These are phyloP conservation scores for Silene latifolia DNA, from an alignment of 148 eudicot species.

Conservation along the genomic window DNA sequence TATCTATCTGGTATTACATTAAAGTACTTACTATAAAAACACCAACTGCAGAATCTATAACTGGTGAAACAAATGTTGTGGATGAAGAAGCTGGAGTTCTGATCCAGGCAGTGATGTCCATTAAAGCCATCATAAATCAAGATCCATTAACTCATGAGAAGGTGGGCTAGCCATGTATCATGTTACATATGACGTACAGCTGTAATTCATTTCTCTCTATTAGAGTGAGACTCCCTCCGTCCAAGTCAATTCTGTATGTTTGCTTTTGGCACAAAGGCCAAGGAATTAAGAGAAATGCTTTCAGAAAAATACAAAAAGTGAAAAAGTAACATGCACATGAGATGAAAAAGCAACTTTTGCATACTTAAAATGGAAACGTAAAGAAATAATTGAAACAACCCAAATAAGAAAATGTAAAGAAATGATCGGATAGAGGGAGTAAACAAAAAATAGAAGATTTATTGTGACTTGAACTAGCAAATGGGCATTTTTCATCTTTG, in stretches of 20 bases:
- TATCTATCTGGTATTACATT: conserved; percentile 2
- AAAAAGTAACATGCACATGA: no score
- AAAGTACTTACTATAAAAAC: conserved; percentile 6
- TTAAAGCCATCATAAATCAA: conserved; percentile 64
- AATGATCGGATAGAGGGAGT: no score
- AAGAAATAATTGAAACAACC: no score
- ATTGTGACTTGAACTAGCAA: neutral
- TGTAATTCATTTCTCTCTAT: conserved; percentile 2
- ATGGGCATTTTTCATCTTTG: neutral
- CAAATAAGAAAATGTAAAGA: no score
- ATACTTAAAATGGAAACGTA: no score
- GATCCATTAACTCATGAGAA: conserved; percentile 75
- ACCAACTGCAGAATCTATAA: conserved; percentile 44
- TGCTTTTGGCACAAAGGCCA: neutral
- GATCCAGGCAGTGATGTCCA: conserved; percentile 77
- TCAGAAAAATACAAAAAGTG: no score
- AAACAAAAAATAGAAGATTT: neutral
- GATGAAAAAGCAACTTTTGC: no score
- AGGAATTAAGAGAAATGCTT: no score
- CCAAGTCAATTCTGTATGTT: neutral
- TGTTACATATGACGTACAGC: conserved; percentile 10
- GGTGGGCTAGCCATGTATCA: conserved; percentile 37
- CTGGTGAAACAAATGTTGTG: conserved; percentile 32
- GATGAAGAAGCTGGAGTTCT: conserved; percentile 68
- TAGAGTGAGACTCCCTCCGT: neutral